Percentiles rank a stretch among this genome's conserved stretches.
phyloP scores from a whole-genome alignment of 257 asterid genomes.

The Nicotiana tabacum region DNA sequence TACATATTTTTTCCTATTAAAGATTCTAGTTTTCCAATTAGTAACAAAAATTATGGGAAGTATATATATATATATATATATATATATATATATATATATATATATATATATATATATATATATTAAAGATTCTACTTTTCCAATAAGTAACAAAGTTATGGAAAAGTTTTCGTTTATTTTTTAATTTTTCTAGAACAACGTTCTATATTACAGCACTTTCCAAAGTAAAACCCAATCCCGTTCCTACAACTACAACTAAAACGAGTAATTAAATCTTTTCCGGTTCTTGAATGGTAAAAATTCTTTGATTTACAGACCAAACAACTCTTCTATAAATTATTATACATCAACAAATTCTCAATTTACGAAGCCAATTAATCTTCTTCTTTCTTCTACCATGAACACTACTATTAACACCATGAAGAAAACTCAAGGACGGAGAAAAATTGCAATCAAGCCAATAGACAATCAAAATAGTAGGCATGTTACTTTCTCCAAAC shows the following conservation, averaged over 20 bases:
- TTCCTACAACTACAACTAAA: neutral
- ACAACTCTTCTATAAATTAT: neutral
- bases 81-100: too few species aligned
- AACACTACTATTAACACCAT: neutral
- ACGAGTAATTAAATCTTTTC: neutral
- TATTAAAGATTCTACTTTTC: neutral
- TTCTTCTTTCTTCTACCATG: neutral
- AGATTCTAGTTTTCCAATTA: too few species aligned
- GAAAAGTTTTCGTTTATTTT: neutral
- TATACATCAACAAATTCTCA: neutral
- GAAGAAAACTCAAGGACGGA: constrained; percentile 28
- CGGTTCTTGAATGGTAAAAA: neutral
- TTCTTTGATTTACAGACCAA: neutral
- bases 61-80: too few species aligned
- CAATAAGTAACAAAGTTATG: neutral
- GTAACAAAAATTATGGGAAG: too few species aligned
- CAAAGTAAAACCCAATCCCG: neutral
- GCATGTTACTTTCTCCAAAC: constrained; percentile 31
- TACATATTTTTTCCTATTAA: too few species aligned
- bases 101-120: too few species aligned
- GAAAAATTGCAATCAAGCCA: constrained; percentile 32
- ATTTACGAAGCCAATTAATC: neutral
- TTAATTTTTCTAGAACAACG: neutral
- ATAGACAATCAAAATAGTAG: constrained; percentile 19
- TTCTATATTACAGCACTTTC: neutral